phyloP scores from a whole-genome alignment of 306 rosid genomes.

The Gillenia trifoliata region DNA sequence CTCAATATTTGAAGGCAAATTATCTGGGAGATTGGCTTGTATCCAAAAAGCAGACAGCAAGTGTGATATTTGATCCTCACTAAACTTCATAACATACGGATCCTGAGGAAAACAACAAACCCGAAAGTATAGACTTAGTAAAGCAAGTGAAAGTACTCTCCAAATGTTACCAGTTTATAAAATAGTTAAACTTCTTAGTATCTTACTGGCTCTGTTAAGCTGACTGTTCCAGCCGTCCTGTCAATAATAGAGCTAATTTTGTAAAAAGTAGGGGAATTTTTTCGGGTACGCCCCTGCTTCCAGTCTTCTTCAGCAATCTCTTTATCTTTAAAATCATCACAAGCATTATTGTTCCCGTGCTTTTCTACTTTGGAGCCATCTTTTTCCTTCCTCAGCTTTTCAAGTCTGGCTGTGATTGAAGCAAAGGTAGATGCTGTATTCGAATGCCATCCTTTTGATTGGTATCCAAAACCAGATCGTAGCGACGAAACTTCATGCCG shows the following conservation, averaged over 20 bases:
- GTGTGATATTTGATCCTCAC: constrained; percentile 82
- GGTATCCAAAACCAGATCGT: constrained; percentile 52
- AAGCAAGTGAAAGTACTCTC: constrained; percentile 2
- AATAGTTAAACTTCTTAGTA: constrained; percentile 35
- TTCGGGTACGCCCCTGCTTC: constrained; percentile 56
- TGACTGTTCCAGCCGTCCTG: constrained; percentile 49
- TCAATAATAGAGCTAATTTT: constrained; percentile 66
- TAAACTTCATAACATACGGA: constrained; percentile 64
- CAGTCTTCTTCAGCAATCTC: constrained; percentile 50
- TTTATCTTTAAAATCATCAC: constrained; percentile 47
- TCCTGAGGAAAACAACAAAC: constrained; percentile 56
- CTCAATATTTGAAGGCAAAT: constrained; percentile 82
- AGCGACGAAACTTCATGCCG: constrained; percentile 43
- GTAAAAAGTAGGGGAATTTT: constrained; percentile 65
- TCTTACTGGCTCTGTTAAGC: constrained; percentile 55
- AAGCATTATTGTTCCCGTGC: constrained; percentile 23
- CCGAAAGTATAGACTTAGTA: constrained; percentile 7
- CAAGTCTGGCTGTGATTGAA: constrained; percentile 85
- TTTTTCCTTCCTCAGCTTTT: constrained; percentile 77
- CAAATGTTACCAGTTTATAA: constrained; percentile 6
- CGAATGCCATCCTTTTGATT: constrained; percentile 52
- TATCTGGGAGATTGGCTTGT: constrained; percentile 76
- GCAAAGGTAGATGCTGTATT: constrained; percentile 72
- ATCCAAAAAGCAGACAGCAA: constrained; percentile 93
- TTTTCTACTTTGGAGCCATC: constrained; percentile 47